phyloP scores from a whole-genome alignment of 306 rosid species.

The Ceratonia siliqua region DNA sequence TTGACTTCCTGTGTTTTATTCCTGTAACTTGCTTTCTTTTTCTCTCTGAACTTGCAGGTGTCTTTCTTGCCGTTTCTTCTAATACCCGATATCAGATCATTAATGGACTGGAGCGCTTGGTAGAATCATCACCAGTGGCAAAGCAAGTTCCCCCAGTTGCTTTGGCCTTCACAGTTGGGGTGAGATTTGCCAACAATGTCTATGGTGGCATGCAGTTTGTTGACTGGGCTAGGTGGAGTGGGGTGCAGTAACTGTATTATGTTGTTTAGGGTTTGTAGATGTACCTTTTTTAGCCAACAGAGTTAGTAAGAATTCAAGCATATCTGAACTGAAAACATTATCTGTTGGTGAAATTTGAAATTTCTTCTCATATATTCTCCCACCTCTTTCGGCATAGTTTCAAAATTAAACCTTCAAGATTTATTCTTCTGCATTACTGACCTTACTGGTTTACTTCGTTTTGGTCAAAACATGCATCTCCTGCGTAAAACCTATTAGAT shows the following conservation, averaged over 20 bases:
- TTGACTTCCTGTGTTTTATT: not conserved
- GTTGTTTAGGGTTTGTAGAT: constrained; percentile 3
- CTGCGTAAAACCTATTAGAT: not conserved
- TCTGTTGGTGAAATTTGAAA: not conserved
- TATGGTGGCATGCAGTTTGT: constrained; percentile 97
- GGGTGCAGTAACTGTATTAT: constrained; percentile 64
- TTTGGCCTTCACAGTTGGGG: constrained; percentile 87
- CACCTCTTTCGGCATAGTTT: not conserved
- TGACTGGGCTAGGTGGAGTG: constrained; percentile 98
- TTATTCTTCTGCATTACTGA: not conserved
- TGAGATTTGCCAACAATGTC: constrained; percentile 85
- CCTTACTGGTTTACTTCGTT: not conserved
- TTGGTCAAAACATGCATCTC: not conserved
- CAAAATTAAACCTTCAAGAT: not conserved
- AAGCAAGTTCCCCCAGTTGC: constrained; percentile 83
- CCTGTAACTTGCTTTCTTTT: not conserved
- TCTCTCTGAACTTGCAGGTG: constrained; percentile 52
- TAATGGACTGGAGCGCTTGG: constrained; percentile 84
- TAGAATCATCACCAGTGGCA: constrained; percentile 78
- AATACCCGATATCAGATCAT: constrained; percentile 85
- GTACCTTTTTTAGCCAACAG: constrained; percentile 14
- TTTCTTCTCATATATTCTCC: not conserved
- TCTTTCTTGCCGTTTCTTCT: constrained; percentile 84
- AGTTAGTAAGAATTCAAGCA: not conserved
- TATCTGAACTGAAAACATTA: not conserved